A percentile compares a stretch with the other conserved stretches of the same genome.
Evolutionary conservation across 306 rosid species (phyloP).

Genomic region (Gynostemma pentaphyllum): DNA sequence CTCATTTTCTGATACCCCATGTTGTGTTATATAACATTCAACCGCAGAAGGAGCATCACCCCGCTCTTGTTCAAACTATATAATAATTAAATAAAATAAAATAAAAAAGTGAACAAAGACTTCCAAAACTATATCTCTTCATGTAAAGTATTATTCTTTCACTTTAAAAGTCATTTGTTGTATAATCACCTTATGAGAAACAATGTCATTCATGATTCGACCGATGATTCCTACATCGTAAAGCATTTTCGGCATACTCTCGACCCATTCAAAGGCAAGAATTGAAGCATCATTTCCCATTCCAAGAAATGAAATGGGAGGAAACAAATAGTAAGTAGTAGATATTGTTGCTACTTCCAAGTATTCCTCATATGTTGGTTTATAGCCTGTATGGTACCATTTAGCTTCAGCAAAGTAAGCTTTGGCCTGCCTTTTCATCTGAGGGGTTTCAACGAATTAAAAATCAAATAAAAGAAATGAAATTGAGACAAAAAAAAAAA

Average conservation of each 20-base stretch:
- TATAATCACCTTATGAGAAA: background rate
- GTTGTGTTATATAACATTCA: conserved; percentile 6
- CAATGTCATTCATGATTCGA: background rate
- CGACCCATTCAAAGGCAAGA: background rate
- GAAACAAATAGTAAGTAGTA: background rate
- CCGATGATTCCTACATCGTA: background rate
- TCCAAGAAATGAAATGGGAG: background rate
- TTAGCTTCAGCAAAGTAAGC: conserved; percentile 1
- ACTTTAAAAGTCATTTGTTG: background rate
- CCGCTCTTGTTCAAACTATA: conserved; percentile 11
- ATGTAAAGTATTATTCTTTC: background rate
- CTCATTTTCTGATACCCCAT: conserved; percentile 1
- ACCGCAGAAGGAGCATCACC: background rate
- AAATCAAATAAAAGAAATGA: too few species aligned
- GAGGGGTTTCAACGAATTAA: too few species aligned
- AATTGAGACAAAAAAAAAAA: too few species aligned
- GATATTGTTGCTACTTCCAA: background rate
- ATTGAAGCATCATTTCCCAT: background rate
- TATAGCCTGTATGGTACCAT: background rate
- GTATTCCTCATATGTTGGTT: background rate
- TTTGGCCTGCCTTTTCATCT: conserved; percentile 5
- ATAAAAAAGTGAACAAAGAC: too few species aligned
- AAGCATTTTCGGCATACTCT: too few species aligned
- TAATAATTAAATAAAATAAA: background rate
- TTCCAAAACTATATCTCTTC: background rate